Evolutionary conservation across 2,329 filamentous ascomycete genomes (phyloP), one percentile per base, ranked within the genome.

Genomic region (Neonectria hederae): DNA sequence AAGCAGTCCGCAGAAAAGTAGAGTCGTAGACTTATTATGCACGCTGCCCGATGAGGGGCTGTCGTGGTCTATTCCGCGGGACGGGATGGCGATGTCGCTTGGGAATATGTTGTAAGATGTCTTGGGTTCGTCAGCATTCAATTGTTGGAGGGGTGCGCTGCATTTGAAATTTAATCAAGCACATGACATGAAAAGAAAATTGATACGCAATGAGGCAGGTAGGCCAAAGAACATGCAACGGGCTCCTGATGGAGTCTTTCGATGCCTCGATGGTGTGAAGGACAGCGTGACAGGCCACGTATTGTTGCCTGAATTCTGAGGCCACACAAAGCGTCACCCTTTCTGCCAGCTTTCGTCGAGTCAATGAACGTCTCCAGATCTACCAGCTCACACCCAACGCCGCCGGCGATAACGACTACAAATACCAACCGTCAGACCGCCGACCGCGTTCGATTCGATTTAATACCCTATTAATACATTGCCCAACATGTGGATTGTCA

Each of bases 401-500:
- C 69, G 66, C 64, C 65, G 59, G 68, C 72, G 66, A 72, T 71
- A 69, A 71, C 69, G 59, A 71, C 72, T 59, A 67, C 51, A 57
- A 61, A 40, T 66, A 54, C 65, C 54, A 35, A 63, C 63, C 57
- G 38, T 61, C 58, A 56, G 62, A 62, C 61, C 38, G 21, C 60
- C 58, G 43, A 66, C 59, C 62, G 28, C 48, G 54, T 65, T 70
- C 66, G 64, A 65, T 61, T 69, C 54, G 61, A 65, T 30, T 54
- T 72, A 71, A 67, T 69, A 69, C 59, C 40, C 38, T 51, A 54
- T 56, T 69, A 66, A 74, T 69, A 72, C 62, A 52, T 71, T 66
- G 64, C 70, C 72, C 82, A 85, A 77, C 69, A 97, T 97, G 94
- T 97, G 93, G 93, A 92, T 97, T 80, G 83, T 97, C 79, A 94